phyloP scores from a whole-genome alignment of 352 stramenopile genomes.

The Albugo laibachii region DNA sequence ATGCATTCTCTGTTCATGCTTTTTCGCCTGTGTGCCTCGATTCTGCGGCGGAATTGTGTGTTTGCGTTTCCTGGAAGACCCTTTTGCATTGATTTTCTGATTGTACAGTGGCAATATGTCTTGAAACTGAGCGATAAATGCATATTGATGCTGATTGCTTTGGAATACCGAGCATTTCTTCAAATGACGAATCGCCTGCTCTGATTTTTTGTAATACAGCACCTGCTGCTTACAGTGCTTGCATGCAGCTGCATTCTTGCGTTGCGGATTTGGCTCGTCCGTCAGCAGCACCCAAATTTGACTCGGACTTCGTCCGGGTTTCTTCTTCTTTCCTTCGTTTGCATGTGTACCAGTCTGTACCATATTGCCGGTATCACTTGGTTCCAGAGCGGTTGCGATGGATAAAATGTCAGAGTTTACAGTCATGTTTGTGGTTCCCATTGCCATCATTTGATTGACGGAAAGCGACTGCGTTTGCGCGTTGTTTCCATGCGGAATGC shows the following conservation, averaged over 20 bases:
- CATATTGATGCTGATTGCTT: conserved; percentile 60
- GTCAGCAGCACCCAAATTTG: conserved; percentile 70
- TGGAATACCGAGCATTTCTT: conserved; percentile 69
- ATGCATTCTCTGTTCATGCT: too few species aligned
- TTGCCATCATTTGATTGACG: too few species aligned
- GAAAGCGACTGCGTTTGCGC: too few species aligned
- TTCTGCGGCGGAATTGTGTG: conserved; percentile 12
- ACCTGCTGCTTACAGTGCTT: conserved; percentile 78
- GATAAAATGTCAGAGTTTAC: too few species aligned
- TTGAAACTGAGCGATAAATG: conserved; percentile 60
- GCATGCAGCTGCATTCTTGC: conserved; percentile 46
- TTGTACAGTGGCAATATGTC: conserved; percentile 69
- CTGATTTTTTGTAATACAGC: conserved; percentile 75
- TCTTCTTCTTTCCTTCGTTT: conserved; percentile 38
- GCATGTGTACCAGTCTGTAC: too few species aligned
- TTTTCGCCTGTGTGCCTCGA: conserved; percentile 1
- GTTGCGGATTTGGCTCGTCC: conserved; percentile 57
- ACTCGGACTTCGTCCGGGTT: conserved; percentile 32
- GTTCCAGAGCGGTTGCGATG: too few species aligned
- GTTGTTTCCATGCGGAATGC: too few species aligned
- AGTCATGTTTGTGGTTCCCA: too few species aligned
- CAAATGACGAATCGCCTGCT: conserved; percentile 62
- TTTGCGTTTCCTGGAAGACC: conserved; percentile 33
- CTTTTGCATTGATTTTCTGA: conserved; percentile 58
- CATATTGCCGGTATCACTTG: too few species aligned